Conservation (phyloP, 495 filamentous ascomycete species). For the Podospora sp. region DNA sequence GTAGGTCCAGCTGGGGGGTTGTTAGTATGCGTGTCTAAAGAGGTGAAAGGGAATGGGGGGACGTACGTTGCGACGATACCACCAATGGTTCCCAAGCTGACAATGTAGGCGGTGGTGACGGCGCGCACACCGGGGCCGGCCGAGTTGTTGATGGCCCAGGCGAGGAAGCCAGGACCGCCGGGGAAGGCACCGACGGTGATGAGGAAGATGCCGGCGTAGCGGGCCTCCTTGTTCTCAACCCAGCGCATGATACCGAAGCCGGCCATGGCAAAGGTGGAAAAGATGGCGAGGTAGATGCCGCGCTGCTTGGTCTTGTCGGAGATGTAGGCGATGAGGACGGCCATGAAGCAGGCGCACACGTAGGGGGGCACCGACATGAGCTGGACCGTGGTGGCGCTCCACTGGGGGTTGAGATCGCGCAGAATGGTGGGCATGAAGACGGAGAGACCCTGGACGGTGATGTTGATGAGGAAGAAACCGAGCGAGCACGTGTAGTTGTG, state of each 20-base stretch:
- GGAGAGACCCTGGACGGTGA: slow-evolving; percentile 54
- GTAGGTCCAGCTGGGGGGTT: slow-evolving; percentile 53
- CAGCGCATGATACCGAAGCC: slow-evolving; percentile 45
- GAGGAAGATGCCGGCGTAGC: slow-evolving; percentile 51
- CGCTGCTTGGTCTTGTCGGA: slow-evolving; percentile 62
- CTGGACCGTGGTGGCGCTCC: slow-evolving; percentile 47
- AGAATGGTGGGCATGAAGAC: slow-evolving; percentile 57
- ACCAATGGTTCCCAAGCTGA: slow-evolving; percentile 58
- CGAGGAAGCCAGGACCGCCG: slow-evolving; percentile 57
- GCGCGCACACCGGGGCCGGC: slow-evolving; percentile 59
- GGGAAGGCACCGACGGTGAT: slow-evolving; percentile 55
- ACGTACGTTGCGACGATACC: slow-evolving; percentile 57
- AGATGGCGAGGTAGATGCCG: slow-evolving; percentile 59
- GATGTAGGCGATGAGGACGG: slow-evolving; percentile 58
- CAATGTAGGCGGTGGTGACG: slow-evolving; percentile 55
- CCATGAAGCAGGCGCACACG: slow-evolving; percentile 54
- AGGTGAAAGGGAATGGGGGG: not conserved
- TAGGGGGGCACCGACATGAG: slow-evolving; percentile 58
- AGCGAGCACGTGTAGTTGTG: slow-evolving; percentile 53
- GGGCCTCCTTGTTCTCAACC: slow-evolving; percentile 29
- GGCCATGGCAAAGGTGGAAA: slow-evolving; percentile 47
- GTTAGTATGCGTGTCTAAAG: not conserved
- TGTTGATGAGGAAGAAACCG: slow-evolving; percentile 56
- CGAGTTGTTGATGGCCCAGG: slow-evolving; percentile 61
- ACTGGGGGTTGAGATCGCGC: slow-evolving; percentile 43